These are phyloP conservation scores for Luffa aegyptiaca DNA, from an alignment of 306 rosid genomes.

Conservation along the genomic window DNA sequence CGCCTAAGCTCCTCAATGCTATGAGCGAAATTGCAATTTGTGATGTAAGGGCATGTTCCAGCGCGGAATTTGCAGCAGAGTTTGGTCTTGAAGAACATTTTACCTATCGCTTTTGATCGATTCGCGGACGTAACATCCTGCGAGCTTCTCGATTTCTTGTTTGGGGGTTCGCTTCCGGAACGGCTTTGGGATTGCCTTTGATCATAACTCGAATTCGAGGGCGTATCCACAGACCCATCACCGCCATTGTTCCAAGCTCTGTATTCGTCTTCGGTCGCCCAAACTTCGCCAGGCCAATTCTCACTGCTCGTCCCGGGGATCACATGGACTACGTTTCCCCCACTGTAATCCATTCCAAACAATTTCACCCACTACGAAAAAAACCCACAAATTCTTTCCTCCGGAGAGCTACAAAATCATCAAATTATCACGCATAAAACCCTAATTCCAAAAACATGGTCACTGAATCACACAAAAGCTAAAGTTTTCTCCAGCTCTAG, in stretches of 20 bases:
- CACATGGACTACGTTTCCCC: constrained; percentile 73
- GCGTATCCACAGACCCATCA: constrained; percentile 35
- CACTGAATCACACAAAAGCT: not conserved
- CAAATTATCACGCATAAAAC: not conserved
- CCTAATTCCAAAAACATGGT: constrained; percentile 1
- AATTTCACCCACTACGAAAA: not conserved
- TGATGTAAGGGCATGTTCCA: constrained; percentile 81
- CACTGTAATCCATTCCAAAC: constrained; percentile 48
- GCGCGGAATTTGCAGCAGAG: constrained; percentile 94
- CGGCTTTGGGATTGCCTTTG: constrained; percentile 50
- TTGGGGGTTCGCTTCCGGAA: constrained; percentile 82
- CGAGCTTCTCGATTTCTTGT: constrained; percentile 64
- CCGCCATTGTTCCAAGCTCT: constrained; percentile 56
- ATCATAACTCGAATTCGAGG: constrained; percentile 65
- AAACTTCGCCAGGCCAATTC: constrained; percentile 66
- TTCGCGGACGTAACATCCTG: constrained; percentile 55
- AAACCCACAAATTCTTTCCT: not conserved
- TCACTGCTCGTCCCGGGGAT: constrained; percentile 49
- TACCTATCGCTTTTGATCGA: constrained; percentile 78
- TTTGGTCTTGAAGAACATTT: constrained; percentile 97
- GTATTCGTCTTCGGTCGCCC: constrained; percentile 98
- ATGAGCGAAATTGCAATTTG: constrained; percentile 95
- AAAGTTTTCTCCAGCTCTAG: not conserved
- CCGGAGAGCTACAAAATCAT: not conserved
- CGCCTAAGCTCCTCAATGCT: constrained; percentile 93